Conservation (phyloP, 1,284 basidiomycete species). For the Phlebopus sp. region DNA sequence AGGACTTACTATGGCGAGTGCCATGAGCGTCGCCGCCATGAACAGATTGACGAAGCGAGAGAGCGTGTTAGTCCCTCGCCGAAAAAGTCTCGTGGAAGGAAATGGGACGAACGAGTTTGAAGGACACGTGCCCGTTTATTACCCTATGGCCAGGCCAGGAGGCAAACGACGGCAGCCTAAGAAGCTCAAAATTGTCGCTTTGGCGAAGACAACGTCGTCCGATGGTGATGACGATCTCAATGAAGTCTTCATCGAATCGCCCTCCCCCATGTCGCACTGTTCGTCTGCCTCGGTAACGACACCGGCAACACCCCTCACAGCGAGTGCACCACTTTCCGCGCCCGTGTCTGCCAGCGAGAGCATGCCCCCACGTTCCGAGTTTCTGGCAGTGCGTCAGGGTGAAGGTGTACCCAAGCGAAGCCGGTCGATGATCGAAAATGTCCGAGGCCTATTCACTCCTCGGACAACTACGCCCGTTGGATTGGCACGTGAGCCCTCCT, state of each 20-base stretch:
- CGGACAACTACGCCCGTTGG: conserved; percentile 32
- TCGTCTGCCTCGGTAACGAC: conserved; percentile 43
- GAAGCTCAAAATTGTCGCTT: conserved; percentile 44
- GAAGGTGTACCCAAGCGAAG: conserved; percentile 41
- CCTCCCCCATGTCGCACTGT: conserved; percentile 48
- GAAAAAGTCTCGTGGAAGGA: conserved; percentile 43
- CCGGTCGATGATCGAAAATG: conserved; percentile 49
- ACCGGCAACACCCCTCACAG: conserved; percentile 36
- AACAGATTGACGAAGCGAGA: conserved; percentile 61
- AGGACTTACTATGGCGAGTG: conserved; percentile 51
- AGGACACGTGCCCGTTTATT: conserved; percentile 13
- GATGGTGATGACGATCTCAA: conserved; percentile 22
- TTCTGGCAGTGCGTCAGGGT: conserved; percentile 22
- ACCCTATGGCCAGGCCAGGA: conserved; percentile 10
- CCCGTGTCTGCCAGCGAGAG: conserved; percentile 22
- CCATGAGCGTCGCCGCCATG: conserved; percentile 50
- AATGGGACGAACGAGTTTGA: conserved; percentile 18
- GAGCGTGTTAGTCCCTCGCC: conserved; percentile 59
- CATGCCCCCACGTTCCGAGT: conserved; percentile 29
- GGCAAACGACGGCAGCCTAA: conserved; percentile 40
- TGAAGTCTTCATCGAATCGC: conserved; percentile 33
- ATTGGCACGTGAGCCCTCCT: conserved; percentile 26
- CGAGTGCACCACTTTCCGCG: conserved; percentile 23
- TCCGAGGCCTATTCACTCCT: conserved; percentile 41
- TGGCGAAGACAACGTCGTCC: conserved; percentile 19